phyloP scores from a whole-genome alignment of 192 early-diverging fungal genomes.

The Anaeromyces robustus region DNA sequence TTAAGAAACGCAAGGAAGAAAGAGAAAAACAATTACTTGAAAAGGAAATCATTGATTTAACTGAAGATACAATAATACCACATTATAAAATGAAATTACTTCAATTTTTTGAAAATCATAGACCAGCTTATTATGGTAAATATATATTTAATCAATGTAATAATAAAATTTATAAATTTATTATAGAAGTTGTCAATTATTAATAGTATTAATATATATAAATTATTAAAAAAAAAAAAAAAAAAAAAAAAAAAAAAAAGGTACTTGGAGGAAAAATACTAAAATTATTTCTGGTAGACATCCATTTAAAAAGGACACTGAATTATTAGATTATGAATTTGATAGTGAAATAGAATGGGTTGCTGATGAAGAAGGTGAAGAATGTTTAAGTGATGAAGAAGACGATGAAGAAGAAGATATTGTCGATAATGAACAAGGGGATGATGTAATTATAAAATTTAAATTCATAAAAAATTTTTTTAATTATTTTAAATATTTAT shows the following conservation, averaged over 20 bases:
- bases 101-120: slow-evolving; percentile 50
- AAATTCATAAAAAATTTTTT: no score
- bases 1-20: not conserved
- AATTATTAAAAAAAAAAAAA: no score
- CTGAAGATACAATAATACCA: not conserved
- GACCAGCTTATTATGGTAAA: slow-evolving; percentile 61
- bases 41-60: not conserved
- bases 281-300: slow-evolving; percentile 29
- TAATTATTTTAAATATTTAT: no score
- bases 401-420: slow-evolving; percentile 48
- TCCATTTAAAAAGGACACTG: slow-evolving; percentile 46
- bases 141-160: not conserved
- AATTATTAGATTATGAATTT: slow-evolving; percentile 59
- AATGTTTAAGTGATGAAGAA: slow-evolving; percentile 59
- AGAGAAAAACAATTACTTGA: not conserved
- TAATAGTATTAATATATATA: no score
- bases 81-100: slow-evolving; percentile 31
- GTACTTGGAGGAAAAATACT: slow-evolving; percentile 57
- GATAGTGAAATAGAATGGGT: slow-evolving; percentile 90
- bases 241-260: slow-evolving; percentile 9
- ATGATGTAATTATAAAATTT: slow-evolving; percentile 21
- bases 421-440: slow-evolving; percentile 31
- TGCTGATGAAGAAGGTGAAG: slow-evolving; percentile 76
- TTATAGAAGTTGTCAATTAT: slow-evolving; percentile 10
- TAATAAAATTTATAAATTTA: not conserved